These are phyloP conservation scores for Gymnopilus junonius DNA, from an alignment of 768 basidiomycete species.

Conservation along the genomic window DNA sequence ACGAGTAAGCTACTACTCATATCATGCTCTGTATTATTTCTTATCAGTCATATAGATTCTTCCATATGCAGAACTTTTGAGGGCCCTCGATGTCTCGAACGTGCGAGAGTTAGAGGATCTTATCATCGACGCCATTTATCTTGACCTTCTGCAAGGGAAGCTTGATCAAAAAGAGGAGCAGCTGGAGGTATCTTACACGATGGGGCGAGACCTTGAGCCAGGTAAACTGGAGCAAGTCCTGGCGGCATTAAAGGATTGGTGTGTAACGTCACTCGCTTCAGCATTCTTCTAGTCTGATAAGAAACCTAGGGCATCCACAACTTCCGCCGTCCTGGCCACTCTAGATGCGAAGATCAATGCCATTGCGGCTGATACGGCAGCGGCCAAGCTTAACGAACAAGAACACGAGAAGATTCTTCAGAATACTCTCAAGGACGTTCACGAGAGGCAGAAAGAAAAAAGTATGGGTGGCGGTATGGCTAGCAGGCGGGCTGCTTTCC, in stretches of 20 bases:
- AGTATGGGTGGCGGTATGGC: constrained; percentile 38
- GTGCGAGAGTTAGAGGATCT: constrained; percentile 94
- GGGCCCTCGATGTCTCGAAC: constrained; percentile 72
- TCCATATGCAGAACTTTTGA: constrained; percentile 75
- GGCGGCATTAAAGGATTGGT: constrained; percentile 71
- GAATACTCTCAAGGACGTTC: constrained; percentile 59
- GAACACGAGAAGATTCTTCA: constrained; percentile 62
- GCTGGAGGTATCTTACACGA: constrained; percentile 90
- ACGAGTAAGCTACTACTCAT: constrained; percentile 56
- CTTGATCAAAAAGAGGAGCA: constrained; percentile 92
- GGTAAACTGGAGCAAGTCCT: constrained; percentile 66
- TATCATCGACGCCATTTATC: constrained; percentile 96
- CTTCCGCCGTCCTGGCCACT: constrained; percentile 68
- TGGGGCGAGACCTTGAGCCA: constrained; percentile 90
- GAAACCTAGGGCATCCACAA: constrained; percentile 65
- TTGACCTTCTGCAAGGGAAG: constrained; percentile 86
- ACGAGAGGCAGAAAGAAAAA: constrained; percentile 67
- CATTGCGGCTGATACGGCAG: constrained; percentile 50
- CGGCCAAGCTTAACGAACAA: constrained; percentile 44
- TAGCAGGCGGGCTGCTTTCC: constrained; percentile 24
- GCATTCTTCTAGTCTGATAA: background rate
- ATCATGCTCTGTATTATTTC: constrained; percentile 1
- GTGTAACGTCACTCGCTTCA: constrained; percentile 21
- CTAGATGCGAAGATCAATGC: constrained; percentile 71
- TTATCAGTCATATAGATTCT: constrained; percentile 60